These are phyloP conservation scores for Leccinellum luteum DNA, from an alignment of 768 basidiomycete genomes.

Conservation along the genomic window DNA sequence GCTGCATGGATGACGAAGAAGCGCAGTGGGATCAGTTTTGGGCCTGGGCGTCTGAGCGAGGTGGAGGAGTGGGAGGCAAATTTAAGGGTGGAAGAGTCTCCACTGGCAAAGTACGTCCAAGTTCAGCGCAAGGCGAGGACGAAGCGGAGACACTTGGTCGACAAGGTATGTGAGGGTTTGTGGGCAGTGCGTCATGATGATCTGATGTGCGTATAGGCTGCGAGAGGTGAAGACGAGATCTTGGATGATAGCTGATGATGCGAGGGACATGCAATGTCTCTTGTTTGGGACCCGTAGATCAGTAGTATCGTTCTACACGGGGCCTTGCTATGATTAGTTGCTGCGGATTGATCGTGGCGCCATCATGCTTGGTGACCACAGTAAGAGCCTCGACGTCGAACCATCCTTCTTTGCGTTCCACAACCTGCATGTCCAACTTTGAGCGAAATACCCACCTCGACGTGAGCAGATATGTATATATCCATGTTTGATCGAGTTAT, in stretches of 20 bases:
- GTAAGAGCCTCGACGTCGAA: no score
- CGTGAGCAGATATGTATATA: neutral
- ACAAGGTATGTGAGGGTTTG: slow-evolving; percentile 53
- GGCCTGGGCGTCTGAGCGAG: slow-evolving; percentile 65
- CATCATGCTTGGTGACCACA: no score
- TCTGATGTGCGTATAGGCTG: neutral
- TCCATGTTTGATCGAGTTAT: neutral
- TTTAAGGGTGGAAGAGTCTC: slow-evolving; percentile 58
- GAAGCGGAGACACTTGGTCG: slow-evolving; percentile 63
- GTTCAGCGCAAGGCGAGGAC: slow-evolving; percentile 80
- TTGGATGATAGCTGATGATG: slow-evolving; percentile 43
- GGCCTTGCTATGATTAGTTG: neutral
- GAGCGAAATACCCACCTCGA: neutral
- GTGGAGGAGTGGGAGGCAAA: slow-evolving; percentile 73
- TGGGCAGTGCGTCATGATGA: neutral
- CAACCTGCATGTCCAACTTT: neutral
- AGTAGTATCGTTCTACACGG: no score
- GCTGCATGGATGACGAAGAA: slow-evolving; percentile 71
- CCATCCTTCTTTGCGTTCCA: neutral
- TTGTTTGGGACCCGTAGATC: neutral
- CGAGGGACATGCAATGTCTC: neutral
- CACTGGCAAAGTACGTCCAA: slow-evolving; percentile 65
- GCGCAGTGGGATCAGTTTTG: slow-evolving; percentile 69
- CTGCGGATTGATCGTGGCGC: neutral
- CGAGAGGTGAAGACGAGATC: slow-evolving; percentile 56